phyloP scores from a whole-genome alignment of 495 filamentous ascomycete genomes.

The Hypoxylon fragiforme region DNA sequence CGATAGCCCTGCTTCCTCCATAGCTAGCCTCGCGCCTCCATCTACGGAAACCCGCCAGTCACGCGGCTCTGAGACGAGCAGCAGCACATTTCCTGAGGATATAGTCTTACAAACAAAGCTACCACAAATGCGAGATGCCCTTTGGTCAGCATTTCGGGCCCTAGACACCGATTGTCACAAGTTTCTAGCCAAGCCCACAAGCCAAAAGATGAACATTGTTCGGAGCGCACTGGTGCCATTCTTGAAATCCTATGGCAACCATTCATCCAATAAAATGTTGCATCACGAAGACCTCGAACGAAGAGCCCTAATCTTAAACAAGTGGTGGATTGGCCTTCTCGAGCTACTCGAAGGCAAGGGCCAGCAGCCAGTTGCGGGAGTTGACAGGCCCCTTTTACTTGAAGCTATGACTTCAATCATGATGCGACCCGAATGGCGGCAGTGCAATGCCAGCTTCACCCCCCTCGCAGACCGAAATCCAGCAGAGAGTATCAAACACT shows the following conservation, averaged over 20 bases:
- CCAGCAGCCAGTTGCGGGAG: slow-evolving; percentile 62
- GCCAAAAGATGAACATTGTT: slow-evolving; percentile 79
- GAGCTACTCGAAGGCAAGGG: slow-evolving; percentile 72
- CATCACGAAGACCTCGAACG: slow-evolving; percentile 85
- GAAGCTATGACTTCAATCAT: slow-evolving; percentile 85
- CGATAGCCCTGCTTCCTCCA: slow-evolving; percentile 45
- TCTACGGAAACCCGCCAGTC: slow-evolving; percentile 38
- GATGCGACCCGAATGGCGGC: slow-evolving; percentile 90
- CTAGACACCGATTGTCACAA: slow-evolving; percentile 84
- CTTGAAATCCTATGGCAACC: slow-evolving; percentile 69
- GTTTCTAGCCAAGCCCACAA: slow-evolving; percentile 73
- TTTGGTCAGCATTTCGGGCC: slow-evolving; percentile 83
- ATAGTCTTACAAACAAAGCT: slow-evolving; percentile 6
- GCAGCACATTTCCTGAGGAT: slow-evolving; percentile 39
- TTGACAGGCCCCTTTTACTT: slow-evolving; percentile 78
- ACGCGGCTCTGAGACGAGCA: slow-evolving; percentile 38
- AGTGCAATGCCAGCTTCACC: slow-evolving; percentile 66
- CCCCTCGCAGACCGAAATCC: slow-evolving; percentile 56
- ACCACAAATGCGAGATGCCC: slow-evolving; percentile 66
- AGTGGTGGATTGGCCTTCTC: slow-evolving; percentile 92
- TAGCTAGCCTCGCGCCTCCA: slow-evolving; percentile 38
- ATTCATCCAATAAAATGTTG: slow-evolving; percentile 65
- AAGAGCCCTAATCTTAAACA: slow-evolving; percentile 79
- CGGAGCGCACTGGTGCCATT: slow-evolving; percentile 83
- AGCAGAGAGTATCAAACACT: slow-evolving; percentile 43